phyloP scores from a whole-genome alignment of 2,329 filamentous ascomycete species.

The Colletotrichum tanaceti region DNA sequence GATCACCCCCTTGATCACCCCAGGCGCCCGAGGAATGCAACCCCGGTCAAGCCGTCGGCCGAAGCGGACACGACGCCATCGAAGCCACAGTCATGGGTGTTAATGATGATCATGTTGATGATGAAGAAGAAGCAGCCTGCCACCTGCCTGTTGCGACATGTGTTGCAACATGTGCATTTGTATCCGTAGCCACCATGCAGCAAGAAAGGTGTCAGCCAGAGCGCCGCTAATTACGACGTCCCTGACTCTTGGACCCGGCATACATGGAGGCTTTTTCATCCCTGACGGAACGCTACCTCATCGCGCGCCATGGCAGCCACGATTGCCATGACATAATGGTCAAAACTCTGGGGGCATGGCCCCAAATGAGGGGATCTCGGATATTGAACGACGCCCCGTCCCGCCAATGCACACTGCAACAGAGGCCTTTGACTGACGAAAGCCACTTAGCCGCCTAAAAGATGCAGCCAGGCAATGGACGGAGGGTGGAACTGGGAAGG shows the following conservation, averaged over 20 bases:
- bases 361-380: slow-evolving; percentile 18
- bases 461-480: background rate
- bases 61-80: background rate
- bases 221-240: slow-evolving; percentile 24
- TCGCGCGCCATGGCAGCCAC: slow-evolving; percentile 16
- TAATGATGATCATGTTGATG: background rate
- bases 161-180: slow-evolving; percentile 13
- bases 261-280: slow-evolving; percentile 4
- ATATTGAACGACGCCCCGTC: background rate
- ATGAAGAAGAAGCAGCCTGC: slow-evolving; percentile 10
- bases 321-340: slow-evolving; percentile 33
- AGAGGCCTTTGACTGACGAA: background rate
- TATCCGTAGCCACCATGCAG: slow-evolving; percentile 16
- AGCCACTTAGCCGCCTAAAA: background rate
- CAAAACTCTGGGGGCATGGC: slow-evolving; percentile 15
- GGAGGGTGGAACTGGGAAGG: background rate
- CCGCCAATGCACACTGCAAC: background rate
- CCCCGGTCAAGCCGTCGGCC: slow-evolving; percentile 23
- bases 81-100: slow-evolving; percentile 9
- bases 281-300: slow-evolving; percentile 16
- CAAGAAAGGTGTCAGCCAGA: slow-evolving; percentile 1
- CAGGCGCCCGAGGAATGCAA: slow-evolving; percentile 20
- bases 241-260: slow-evolving; percentile 23
- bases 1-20: background rate
- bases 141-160: too few relatives aligned